A percentile compares a stretch with the other conserved stretches of the same genome.
phyloP scores from a whole-genome alignment of 108 stramenopile genomes.

The Pseudonitzschia pungens region DNA sequence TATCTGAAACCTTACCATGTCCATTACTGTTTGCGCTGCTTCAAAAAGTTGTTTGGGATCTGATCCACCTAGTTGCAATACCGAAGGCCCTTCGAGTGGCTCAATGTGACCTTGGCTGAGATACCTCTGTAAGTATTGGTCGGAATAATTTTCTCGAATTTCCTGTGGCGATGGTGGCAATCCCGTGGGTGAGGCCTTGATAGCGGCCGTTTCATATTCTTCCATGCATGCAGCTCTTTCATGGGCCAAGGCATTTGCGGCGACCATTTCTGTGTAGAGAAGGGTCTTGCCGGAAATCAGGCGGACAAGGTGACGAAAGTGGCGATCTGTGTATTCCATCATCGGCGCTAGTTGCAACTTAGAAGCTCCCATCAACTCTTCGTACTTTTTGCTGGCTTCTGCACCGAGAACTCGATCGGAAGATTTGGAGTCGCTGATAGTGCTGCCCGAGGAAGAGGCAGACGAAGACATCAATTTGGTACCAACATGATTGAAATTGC shows the following conservation, averaged over 20 bases:
- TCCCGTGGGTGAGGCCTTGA: conserved; percentile 21
- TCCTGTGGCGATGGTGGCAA: conserved; percentile 7
- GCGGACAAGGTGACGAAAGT: conserved; percentile 91
- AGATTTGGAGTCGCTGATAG: neutral
- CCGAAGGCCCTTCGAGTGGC: conserved; percentile 72
- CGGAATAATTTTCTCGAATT: conserved; percentile 22
- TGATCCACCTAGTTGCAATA: conserved; percentile 96
- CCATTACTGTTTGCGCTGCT: conserved; percentile 73
- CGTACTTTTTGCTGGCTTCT: neutral
- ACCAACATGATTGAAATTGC: neutral
- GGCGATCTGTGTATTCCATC: conserved; percentile 99
- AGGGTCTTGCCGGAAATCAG: conserved; percentile 79
- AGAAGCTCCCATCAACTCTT: conserved; percentile 17
- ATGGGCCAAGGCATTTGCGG: conserved; percentile 84
- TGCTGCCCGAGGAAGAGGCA: neutral
- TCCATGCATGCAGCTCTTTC: conserved; percentile 38
- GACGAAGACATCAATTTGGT: neutral
- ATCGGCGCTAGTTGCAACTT: conserved; percentile 93
- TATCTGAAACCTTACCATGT: conserved; percentile 34
- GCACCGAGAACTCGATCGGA: neutral
- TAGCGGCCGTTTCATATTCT: conserved; percentile 17
- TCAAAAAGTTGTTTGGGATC: conserved; percentile 75
- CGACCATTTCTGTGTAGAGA: conserved; percentile 98
- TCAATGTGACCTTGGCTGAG: conserved; percentile 49
- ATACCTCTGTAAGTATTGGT: conserved; percentile 46